phyloP scores from a whole-genome alignment of 352 stramenopile species.

The Plasmopara viticola region DNA sequence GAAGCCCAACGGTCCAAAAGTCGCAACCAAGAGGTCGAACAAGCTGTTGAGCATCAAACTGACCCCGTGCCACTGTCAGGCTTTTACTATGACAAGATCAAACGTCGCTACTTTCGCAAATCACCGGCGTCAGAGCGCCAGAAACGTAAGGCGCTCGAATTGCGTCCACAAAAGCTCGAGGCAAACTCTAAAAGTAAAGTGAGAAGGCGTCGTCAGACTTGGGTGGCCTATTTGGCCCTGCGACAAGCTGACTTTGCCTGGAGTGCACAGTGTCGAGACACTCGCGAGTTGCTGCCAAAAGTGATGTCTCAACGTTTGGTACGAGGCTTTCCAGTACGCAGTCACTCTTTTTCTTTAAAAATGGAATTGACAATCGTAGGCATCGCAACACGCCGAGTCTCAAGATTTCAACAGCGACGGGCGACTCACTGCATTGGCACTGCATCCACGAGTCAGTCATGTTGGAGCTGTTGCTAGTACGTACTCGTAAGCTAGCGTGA shows the following conservation, averaged over 20 bases:
- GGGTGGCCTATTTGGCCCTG: conserved; percentile 24
- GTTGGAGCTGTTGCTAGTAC: conserved; percentile 36
- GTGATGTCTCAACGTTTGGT: conserved; percentile 24
- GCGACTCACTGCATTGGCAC: conserved; percentile 27
- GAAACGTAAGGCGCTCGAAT: conserved; percentile 19
- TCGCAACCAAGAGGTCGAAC: conserved; percentile 13
- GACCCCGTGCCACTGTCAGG: conserved; percentile 26
- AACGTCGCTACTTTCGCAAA: conserved; percentile 42
- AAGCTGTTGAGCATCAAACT: conserved; percentile 1
- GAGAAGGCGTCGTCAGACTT: conserved; percentile 14
- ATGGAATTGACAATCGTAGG: conserved; percentile 7
- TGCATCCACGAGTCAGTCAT: conserved; percentile 21
- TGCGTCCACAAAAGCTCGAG: conserved; percentile 9
- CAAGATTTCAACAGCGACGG: conserved; percentile 13
- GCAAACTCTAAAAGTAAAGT: conserved; percentile 5
- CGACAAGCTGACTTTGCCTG: conserved; percentile 32
- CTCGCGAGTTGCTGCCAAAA: conserved; percentile 21
- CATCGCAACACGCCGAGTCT: conserved; percentile 22
- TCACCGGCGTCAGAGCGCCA: conserved; percentile 13
- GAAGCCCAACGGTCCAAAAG: conserved; percentile 46
- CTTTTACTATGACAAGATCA: conserved; percentile 56
- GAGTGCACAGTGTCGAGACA: conserved; percentile 24
- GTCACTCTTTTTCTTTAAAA: neutral
- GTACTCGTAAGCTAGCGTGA: neutral
- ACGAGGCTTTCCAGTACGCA: conserved; percentile 1